Conservation (phyloP, 768 basidiomycete species). For the Leccinum longicurvipes region DNA sequence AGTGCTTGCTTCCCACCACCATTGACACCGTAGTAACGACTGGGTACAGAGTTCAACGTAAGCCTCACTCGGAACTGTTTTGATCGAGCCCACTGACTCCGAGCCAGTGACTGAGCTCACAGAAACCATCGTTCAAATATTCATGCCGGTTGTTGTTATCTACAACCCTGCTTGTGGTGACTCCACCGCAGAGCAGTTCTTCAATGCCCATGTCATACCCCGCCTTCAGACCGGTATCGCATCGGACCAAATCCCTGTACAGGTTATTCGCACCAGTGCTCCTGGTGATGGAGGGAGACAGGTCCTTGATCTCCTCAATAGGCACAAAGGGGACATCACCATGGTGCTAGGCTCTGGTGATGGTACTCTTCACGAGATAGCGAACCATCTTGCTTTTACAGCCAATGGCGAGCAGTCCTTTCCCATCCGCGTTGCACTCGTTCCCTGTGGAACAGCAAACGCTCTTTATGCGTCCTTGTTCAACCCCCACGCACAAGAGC, state of each 20-base stretch:
- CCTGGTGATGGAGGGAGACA: conserved; percentile 53
- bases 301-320: conserved; percentile 40
- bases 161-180: conserved; percentile 79
- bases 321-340: conserved; percentile 33
- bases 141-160: conserved; percentile 56
- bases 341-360: conserved; percentile 80
- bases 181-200: conserved; percentile 50
- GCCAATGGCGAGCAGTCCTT: conserved; percentile 9
- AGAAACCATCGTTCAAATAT: background rate
- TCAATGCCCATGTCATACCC: conserved; percentile 61
- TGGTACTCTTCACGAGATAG: conserved; percentile 88
- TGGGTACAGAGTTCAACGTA: background rate
- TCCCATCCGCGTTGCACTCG: conserved; percentile 44
- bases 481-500: conserved; percentile 39
- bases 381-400: conserved; percentile 50
- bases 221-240: conserved; percentile 39
- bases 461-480: conserved; percentile 82
- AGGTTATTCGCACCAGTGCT: conserved; percentile 48
- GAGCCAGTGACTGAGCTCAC: background rate
- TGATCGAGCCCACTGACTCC: background rate
- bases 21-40: too few relatives aligned
- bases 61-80: background rate
- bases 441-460: conserved; percentile 91
- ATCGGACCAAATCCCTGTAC: conserved; percentile 30
- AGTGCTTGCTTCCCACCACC: background rate